Conservation (phyloP, 2,329 filamentous ascomycete species). For the Pyrenophora seminiperda region DNA sequence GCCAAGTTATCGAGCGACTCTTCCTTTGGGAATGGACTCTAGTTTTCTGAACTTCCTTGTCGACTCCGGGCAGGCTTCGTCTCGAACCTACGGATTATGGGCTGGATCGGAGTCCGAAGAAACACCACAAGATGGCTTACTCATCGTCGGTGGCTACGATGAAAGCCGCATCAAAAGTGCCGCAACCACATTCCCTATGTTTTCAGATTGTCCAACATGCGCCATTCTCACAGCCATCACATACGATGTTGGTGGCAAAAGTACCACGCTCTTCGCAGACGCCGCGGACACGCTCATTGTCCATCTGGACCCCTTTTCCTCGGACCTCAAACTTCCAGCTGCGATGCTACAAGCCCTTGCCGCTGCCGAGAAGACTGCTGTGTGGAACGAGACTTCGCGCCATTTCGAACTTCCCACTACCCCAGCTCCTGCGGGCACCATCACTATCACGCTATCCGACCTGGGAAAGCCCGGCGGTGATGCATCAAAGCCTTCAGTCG, state of each 20-base stretch:
- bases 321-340: slow-evolving; percentile 16
- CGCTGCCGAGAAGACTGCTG: slow-evolving; percentile 19
- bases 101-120: slow-evolving; percentile 24
- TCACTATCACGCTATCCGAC: slow-evolving; percentile 25
- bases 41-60: slow-evolving; percentile 24
- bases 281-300: slow-evolving; percentile 19
- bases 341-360: slow-evolving; percentile 21
- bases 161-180: slow-evolving; percentile 20
- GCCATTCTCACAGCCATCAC: slow-evolving; percentile 27
- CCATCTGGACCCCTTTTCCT: slow-evolving; percentile 21
- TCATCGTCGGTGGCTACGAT: slow-evolving; percentile 23
- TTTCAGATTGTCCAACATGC: slow-evolving; percentile 26
- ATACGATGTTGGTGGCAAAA: slow-evolving; percentile 20
- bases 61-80: slow-evolving; percentile 25
- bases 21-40: slow-evolving; percentile 21
- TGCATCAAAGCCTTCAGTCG: slow-evolving; percentile 22
- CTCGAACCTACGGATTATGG: slow-evolving; percentile 24
- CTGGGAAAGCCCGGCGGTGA: slow-evolving; percentile 16
- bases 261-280: slow-evolving; percentile 18
- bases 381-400: slow-evolving; percentile 22
- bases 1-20: slow-evolving; percentile 16
- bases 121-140: slow-evolving; percentile 23
- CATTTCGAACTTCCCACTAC: slow-evolving; percentile 22
- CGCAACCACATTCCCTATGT: slow-evolving; percentile 25
- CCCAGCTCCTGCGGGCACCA: slow-evolving; percentile 19